Evolutionary conservation across 179 eudicot genomes (phyloP), one percentile per base, ranked within the genome.

Genomic region (Silene noctiflora): DNA sequence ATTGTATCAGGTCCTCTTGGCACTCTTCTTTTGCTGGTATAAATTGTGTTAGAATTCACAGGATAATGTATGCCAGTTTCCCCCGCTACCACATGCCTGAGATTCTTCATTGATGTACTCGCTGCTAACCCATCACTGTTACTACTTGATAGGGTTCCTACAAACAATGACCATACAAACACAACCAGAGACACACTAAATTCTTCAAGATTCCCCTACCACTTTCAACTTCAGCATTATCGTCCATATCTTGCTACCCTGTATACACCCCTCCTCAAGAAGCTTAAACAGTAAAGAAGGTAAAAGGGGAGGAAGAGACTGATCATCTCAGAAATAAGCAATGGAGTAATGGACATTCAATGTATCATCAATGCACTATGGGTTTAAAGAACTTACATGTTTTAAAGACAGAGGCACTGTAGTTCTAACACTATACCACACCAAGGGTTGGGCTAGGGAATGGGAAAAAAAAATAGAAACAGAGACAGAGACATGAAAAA

Each of bases 1-100:
- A 91, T 87, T 53, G 98, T 94, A 83, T 93, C 92, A 78, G 98
- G 90, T 77, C 94, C 98, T 77, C 78, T 87, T 5, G 98, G 98
- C 20, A 93, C 91, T 86, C 90, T 79, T 80, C 98, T 87, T 84
- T 93, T 93, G 87, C 91, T 93, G 48, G 78, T 89, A 78, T 71
- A 81, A 73, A 77, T 70, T 39, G 85, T 69, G 59, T 78, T 68
- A 61, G 71, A 70, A 61, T 79, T 64, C 20, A 60, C 70, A 67
- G 35, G 63, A 72, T 48, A 29, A 46, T 69, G 79, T 75, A 61
- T 82, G 67, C 48, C 35, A 29, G 25, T 77, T 77, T 62, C n/a
- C 82, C 53, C 79, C 69, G 72, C 71, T 77, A 71, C 83, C 35
- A 68, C 73, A 72, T 55, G 74, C 78, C 80, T n/a, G n/a, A 78